A percentile compares a stretch with the other conserved stretches of the same genome.
phyloP scores from a whole-genome alignment of 345 rosid genomes.

The Heritiera fomes region DNA sequence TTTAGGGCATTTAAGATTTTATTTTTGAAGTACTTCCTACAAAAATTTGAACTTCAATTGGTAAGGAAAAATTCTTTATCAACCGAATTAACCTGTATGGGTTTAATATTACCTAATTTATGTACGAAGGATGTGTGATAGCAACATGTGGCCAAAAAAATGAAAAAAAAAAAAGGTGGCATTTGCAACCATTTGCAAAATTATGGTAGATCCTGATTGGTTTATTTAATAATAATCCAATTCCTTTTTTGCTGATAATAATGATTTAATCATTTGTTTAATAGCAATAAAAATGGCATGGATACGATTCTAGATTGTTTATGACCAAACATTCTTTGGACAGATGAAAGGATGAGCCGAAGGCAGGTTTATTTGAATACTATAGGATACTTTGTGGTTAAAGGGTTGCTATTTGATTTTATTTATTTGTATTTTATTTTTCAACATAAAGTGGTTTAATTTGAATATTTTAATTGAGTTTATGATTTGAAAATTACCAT shows the following conservation, averaged over 20 bases:
- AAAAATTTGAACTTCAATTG: too few species aligned
- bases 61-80: too few species aligned
- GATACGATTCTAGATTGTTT: not conserved
- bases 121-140: not conserved
- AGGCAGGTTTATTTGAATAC: too few species aligned
- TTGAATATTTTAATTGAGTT: too few species aligned
- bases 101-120: not conserved
- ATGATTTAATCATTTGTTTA: not conserved
- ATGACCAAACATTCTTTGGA: too few species aligned
- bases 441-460: too few species aligned
- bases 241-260: slow-evolving; percentile 9
- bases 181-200: slow-evolving; percentile 36
- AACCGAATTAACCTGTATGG: not conserved
- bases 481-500: too few species aligned
- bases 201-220: slow-evolving; percentile 39
- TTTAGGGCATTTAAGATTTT: too few species aligned
- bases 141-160: not conserved
- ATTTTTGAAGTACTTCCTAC: too few species aligned
- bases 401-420: not conserved
- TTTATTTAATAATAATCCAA: slow-evolving; percentile 29
- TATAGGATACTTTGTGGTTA: not conserved
- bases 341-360: too few species aligned
- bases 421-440: too few species aligned
- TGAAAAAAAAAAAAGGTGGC: slow-evolving; percentile 9
- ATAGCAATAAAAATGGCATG: slow-evolving; percentile 21